Conservation (phyloP, 306 rosid species). For the Ammopiptanthus mongolicus region DNA sequence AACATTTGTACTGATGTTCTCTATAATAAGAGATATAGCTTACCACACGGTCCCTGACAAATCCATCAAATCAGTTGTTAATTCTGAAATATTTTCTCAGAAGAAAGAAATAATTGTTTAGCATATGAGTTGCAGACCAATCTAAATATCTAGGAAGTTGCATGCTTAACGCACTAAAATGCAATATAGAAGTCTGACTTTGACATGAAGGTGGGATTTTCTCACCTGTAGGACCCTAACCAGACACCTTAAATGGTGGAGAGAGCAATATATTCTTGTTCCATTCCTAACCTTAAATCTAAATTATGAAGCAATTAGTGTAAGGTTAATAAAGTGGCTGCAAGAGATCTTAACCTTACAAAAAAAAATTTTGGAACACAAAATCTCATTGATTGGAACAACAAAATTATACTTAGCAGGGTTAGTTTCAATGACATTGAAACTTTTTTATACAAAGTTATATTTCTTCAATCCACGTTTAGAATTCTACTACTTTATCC, state of each 20-base stretch:
- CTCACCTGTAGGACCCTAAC: neutral
- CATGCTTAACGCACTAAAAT: neutral
- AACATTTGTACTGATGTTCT: neutral
- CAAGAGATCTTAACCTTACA: no score
- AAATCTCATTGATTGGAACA: no score
- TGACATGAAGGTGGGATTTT: neutral
- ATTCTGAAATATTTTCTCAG: neutral
- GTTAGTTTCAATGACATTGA: no score
- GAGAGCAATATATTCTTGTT: neutral
- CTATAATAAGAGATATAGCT: neutral
- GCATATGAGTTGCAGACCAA: neutral
- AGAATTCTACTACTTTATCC: no score
- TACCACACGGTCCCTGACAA: neutral
- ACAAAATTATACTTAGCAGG: no score
- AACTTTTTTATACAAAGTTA: no score
- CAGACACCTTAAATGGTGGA: neutral
- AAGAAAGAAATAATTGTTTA: neutral
- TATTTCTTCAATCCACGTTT: no score
- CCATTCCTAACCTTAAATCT: neutral
- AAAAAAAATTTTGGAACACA: no score
- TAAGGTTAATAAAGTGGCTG: no score
- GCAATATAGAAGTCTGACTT: no score
- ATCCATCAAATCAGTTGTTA: neutral
- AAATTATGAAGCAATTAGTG: neutral
- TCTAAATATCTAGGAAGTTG: neutral